Percentiles rank a stretch among this genome's conserved stretches.
Evolutionary conservation across 2,329 filamentous ascomycete genomes (phyloP).

Genomic region (Beauveria sp.): DNA sequence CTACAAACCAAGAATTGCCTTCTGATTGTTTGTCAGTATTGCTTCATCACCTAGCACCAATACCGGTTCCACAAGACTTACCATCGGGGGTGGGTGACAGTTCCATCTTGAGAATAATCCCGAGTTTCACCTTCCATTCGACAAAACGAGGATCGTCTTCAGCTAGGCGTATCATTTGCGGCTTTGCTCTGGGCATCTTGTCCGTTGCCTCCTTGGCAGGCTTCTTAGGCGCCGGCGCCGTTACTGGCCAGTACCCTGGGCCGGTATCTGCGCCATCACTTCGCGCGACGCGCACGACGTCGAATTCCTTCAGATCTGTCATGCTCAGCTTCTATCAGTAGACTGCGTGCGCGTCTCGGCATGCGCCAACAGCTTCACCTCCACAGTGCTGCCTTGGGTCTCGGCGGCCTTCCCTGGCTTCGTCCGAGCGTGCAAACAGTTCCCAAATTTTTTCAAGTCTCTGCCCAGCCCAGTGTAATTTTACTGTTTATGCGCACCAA

Average conservation of each 20-base stretch:
- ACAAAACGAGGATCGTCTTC: conserved; percentile 36
- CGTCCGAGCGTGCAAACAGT: neutral
- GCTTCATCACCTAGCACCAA: neutral
- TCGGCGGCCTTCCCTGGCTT: neutral
- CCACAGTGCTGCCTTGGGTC: neutral
- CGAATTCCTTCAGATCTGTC: conserved; percentile 32
- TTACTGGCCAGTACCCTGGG: conserved; percentile 36
- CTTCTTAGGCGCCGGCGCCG: conserved; percentile 26
- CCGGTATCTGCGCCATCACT: conserved; percentile 40
- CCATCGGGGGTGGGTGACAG: conserved; percentile 33
- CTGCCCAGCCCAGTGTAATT: neutral
- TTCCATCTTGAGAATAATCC: conserved; percentile 38
- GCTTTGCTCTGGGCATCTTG: conserved; percentile 31
- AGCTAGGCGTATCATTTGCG: conserved; percentile 35
- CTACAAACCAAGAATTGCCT: conserved; percentile 36
- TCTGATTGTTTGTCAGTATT: conserved; percentile 21
- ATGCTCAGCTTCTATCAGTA: conserved; percentile 14
- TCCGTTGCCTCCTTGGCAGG: conserved; percentile 28
- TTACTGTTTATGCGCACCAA: conserved; percentile 1
- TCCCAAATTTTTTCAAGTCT: neutral
- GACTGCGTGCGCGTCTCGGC: neutral
- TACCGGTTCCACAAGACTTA: conserved; percentile 15
- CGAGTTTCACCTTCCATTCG: conserved; percentile 38
- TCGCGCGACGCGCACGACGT: conserved; percentile 33
- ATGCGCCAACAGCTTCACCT: neutral